These are phyloP conservation scores for Emergomyces pasteurianus DNA, from an alignment of 2,329 filamentous ascomycete species.

Conservation along the genomic window DNA sequence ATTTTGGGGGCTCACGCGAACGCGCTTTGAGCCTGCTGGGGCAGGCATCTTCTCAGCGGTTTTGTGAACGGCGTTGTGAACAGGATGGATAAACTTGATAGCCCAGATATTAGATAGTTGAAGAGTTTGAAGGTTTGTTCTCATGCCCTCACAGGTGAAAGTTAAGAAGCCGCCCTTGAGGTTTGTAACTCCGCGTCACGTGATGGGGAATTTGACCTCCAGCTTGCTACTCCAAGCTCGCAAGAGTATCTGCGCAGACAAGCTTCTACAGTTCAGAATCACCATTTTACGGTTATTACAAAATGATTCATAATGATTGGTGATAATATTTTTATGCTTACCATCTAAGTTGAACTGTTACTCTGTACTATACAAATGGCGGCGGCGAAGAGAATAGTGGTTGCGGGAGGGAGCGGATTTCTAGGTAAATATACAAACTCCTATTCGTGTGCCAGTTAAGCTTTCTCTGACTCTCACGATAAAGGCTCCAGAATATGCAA, in stretches of 20 bases:
- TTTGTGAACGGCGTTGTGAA: not conserved
- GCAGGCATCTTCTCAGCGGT: slow-evolving; percentile 36
- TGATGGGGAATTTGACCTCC: not conserved
- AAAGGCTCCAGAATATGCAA: slow-evolving; percentile 73
- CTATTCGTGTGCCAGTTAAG: not conserved
- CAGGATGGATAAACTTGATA: not conserved
- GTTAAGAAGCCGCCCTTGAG: not conserved
- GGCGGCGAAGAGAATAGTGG: slow-evolving; percentile 66
- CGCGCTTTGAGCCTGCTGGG: slow-evolving; percentile 42
- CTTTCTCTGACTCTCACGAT: not conserved
- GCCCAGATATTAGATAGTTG: not conserved
- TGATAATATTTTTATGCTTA: not conserved
- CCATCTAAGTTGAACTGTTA: not conserved
- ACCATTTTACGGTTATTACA: not conserved
- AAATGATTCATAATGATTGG: not conserved
- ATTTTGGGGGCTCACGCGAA: slow-evolving; percentile 28
- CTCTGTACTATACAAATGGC: slow-evolving; percentile 16
- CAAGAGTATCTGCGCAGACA: no score
- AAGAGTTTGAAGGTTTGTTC: no score
- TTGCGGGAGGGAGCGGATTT: slow-evolving; percentile 91
- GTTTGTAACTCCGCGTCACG: not conserved
- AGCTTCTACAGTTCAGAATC: not conserved
- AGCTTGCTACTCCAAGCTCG: no score
- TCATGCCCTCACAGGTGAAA: no score
- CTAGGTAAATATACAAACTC: slow-evolving; percentile 44